Percentiles rank a stretch among this genome's conserved stretches.
Conservation (phyloP, 352 stramenopile species). For the Globisporangium polare region DNA sequence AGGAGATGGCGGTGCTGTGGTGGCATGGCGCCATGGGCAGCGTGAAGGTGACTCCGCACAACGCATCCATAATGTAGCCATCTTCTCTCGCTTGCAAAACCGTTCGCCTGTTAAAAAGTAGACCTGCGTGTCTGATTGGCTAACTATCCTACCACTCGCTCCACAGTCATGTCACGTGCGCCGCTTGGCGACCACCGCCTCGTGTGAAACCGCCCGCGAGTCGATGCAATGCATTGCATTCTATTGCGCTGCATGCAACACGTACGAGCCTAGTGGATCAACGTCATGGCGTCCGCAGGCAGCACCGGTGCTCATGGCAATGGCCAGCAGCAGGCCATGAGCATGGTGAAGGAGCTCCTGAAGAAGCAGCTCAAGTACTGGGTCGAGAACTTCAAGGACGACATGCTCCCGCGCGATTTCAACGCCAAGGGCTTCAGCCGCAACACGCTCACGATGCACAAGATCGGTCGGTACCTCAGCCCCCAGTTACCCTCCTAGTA, state of each 20-base stretch:
- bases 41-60: no score
- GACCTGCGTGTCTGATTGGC: not conserved
- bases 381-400: conserved; percentile 58
- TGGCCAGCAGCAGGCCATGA: conserved; percentile 16
- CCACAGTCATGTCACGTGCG: not conserved
- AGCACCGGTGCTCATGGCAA: not conserved
- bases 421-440: conserved; percentile 38
- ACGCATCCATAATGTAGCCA: no score
- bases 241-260: no score
- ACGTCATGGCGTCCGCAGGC: not conserved
- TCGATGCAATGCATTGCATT: not conserved
- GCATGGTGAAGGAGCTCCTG: conserved; percentile 74
- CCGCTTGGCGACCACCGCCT: not conserved
- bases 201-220: not conserved
- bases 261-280: not conserved
- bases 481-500: not conserved
- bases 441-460: conserved; percentile 41
- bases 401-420: conserved; percentile 59
- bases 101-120: not conserved
- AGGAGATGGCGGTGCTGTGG: no score
- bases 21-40: no score
- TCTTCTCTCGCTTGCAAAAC: not conserved
- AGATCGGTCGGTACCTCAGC: conserved; percentile 32
- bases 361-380: conserved; percentile 62
- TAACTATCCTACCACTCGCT: not conserved